These are phyloP conservation scores for Stipa capillata DNA, from an alignment of 176 grass and related monocot species.

Conservation along the genomic window DNA sequence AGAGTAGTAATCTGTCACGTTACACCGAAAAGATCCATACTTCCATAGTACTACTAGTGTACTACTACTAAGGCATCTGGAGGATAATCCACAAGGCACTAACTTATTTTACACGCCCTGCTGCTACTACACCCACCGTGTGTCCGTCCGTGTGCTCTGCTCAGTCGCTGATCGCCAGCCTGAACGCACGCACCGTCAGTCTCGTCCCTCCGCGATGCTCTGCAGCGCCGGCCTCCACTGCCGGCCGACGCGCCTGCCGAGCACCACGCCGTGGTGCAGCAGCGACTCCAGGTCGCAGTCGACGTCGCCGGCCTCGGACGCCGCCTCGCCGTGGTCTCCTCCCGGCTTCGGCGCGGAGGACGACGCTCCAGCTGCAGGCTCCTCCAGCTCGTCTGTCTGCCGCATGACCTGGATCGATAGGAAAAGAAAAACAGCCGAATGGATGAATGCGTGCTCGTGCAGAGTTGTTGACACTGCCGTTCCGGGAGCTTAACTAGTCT, in stretches of 20 bases:
- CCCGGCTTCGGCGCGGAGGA: not conserved
- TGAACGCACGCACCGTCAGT: not conserved
- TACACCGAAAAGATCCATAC: not conserved
- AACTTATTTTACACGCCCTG: slow-evolving; percentile 33
- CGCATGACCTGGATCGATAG: slow-evolving; percentile 25
- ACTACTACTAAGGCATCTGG: not conserved
- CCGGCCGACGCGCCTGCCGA: slow-evolving; percentile 14
- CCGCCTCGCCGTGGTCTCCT: not conserved
- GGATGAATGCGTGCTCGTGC: not conserved
- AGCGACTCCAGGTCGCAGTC: slow-evolving; percentile 28
- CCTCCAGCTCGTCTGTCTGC: not conserved
- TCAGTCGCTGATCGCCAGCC: not conserved
- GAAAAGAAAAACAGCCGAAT: not conserved
- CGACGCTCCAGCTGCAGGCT: not conserved
- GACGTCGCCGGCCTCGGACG: not conserved
- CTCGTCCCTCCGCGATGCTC: slow-evolving; percentile 68
- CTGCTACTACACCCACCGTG: not conserved
- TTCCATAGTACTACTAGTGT: not conserved
- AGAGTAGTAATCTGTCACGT: not conserved
- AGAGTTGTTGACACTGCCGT: not conserved
- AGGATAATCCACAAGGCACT: not conserved
- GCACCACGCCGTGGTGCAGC: slow-evolving; percentile 10
- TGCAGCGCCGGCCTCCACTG: slow-evolving; percentile 79
- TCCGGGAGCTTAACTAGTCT: not conserved
- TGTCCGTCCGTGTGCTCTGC: not conserved